These are phyloP conservation scores for Funneliformis caledonium DNA, from an alignment of 371 early-diverging fungal species.

Conservation along the genomic window DNA sequence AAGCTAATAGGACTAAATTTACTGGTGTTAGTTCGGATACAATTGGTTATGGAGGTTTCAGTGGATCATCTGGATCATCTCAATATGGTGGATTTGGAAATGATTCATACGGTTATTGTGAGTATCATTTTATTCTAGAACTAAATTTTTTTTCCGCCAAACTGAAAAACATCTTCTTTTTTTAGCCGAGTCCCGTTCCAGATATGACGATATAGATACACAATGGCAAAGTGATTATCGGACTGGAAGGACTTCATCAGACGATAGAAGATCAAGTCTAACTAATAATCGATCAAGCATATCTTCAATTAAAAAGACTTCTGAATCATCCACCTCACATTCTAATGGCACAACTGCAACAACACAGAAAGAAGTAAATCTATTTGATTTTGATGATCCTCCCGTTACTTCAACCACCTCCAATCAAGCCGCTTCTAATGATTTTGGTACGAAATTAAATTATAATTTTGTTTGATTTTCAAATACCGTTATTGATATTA, in stretches of 20 bases:
- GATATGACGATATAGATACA: constrained; percentile 47
- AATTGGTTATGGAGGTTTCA: constrained; percentile 50
- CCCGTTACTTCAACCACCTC: neutral
- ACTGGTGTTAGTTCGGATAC: constrained; percentile 72
- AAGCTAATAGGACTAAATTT: constrained; percentile 86
- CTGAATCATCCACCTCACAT: neutral
- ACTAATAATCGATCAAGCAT: constrained; percentile 27
- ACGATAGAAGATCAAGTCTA: constrained; percentile 41
- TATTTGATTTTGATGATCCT: constrained; percentile 67
- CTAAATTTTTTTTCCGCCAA: neutral
- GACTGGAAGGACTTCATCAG: constrained; percentile 42
- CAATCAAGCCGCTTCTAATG: neutral
- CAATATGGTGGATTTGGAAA: constrained; percentile 52
- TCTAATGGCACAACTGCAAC: constrained; percentile 30
- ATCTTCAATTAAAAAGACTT: constrained; percentile 32
- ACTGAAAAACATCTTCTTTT: neutral
- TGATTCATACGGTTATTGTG: constrained; percentile 46
- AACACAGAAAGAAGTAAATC: constrained; percentile 55
- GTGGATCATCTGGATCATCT: constrained; percentile 45
- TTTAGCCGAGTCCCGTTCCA: constrained; percentile 40
- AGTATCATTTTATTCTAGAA: neutral
- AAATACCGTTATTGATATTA: neutral
- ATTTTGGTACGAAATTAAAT: neutral
- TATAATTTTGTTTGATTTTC: neutral
- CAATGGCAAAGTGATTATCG: constrained; percentile 30